A percentile compares a stretch with the other conserved stretches of the same genome.
Conservation (phyloP, 306 rosid genomes). For the Medicago truncatula region DNA sequence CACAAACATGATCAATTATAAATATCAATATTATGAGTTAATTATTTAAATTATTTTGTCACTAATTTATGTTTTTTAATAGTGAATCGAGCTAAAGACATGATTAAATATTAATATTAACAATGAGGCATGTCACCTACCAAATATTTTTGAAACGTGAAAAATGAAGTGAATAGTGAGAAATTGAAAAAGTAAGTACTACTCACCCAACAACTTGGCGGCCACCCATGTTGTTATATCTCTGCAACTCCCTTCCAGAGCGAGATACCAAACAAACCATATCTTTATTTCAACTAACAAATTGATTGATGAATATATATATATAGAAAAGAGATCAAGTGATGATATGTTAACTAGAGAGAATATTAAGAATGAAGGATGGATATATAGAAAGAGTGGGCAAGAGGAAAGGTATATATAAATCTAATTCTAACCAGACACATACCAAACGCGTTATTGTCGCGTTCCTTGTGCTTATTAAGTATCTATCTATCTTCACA, state of each 20-base stretch:
- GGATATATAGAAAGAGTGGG: background rate
- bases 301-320: too few species aligned
- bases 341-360: too few species aligned
- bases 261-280: slow-evolving; percentile 86
- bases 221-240: slow-evolving; percentile 82
- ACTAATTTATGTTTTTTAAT: too few species aligned
- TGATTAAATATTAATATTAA: background rate
- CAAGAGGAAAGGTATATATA: background rate
- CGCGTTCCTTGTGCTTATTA: background rate
- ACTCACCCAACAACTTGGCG: slow-evolving; percentile 97
- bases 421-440: background rate
- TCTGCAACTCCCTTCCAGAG: slow-evolving; percentile 84
- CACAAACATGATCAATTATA: background rate
- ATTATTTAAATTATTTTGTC: too few species aligned
- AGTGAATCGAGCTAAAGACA: too few species aligned
- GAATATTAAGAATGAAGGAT: background rate
- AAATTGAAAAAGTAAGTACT: background rate
- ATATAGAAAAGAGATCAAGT: too few species aligned
- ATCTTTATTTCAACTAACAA: slow-evolving; percentile 20
- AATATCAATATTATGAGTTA: background rate
- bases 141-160: slow-evolving; percentile 23
- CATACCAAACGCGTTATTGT: slow-evolving; percentile 12
- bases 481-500: background rate
- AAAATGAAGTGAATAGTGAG: slow-evolving; percentile 3
- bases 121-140: background rate